Conservation (phyloP, 106 monocot species). For the Acorus calamus region DNA sequence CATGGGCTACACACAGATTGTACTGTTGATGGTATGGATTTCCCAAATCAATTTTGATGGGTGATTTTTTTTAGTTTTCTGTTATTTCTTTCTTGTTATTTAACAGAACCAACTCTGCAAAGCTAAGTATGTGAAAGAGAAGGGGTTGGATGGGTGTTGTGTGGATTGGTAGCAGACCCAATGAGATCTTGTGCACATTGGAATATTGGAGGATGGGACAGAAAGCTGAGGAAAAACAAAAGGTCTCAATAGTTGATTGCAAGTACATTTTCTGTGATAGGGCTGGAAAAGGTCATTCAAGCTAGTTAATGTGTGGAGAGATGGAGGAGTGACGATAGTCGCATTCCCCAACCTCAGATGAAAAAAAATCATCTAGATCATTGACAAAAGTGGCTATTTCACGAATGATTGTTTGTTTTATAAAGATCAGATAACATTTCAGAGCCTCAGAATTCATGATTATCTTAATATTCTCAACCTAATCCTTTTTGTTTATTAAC, state of each 20-base stretch:
- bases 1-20: neutral
- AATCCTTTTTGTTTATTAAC: too few species aligned
- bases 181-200: constrained; percentile 11
- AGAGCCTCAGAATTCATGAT: too few species aligned
- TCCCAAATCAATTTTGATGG: too few species aligned
- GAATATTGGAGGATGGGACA: constrained; percentile 45
- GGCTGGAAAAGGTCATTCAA: constrained; percentile 14
- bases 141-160: neutral
- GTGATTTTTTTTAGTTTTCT: neutral
- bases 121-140: constrained; percentile 1
- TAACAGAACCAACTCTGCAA: constrained; percentile 5
- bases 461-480: too few species aligned
- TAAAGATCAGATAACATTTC: too few species aligned
- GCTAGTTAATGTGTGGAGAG: neutral
- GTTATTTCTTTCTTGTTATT: constrained; percentile 11
- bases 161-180: constrained; percentile 5
- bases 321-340: too few species aligned
- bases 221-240: constrained; percentile 46
- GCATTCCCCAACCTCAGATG: too few species aligned
- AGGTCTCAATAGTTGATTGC: constrained; percentile 22
- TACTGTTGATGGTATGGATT: constrained; percentile 5
- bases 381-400: too few species aligned
- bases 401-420: too few species aligned
- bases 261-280: constrained; percentile 26
- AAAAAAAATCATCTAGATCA: too few species aligned